Evolutionary conservation across 2,329 filamentous ascomycete species (phyloP).

Genomic region (Pyrenophora teres): DNA sequence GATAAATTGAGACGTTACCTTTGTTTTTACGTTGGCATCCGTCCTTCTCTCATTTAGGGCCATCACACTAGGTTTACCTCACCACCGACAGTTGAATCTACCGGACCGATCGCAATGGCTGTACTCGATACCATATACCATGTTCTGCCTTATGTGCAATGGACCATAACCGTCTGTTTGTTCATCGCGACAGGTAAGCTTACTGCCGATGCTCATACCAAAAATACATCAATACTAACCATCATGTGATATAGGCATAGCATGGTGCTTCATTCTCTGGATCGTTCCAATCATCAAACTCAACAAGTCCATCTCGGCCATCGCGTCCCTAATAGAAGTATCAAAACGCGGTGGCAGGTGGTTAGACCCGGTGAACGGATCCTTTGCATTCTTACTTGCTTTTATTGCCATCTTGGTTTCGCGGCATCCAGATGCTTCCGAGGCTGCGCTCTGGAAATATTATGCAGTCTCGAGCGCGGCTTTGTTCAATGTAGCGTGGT

Average conservation of each 20-base stretch:
- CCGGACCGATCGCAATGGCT: neutral
- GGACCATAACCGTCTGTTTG: neutral
- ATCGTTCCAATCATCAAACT: slow-evolving; percentile 11
- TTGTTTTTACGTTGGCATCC: no score
- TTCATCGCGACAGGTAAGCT: neutral
- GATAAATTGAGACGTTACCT: no score
- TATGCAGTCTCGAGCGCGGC: neutral
- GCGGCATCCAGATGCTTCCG: slow-evolving; percentile 1
- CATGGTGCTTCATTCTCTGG: slow-evolving; percentile 9
- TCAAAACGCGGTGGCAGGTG: slow-evolving; percentile 5
- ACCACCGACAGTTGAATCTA: neutral
- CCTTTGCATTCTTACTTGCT: slow-evolving; percentile 4
- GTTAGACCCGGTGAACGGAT: slow-evolving; percentile 5
- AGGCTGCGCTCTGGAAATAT: slow-evolving; percentile 3
- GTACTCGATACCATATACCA: neutral
- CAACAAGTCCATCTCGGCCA: slow-evolving; percentile 3
- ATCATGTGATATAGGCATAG: slow-evolving; percentile 1
- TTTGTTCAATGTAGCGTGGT: slow-evolving; percentile 7
- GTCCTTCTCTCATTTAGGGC: neutral
- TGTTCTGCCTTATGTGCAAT: neutral
- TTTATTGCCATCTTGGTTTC: slow-evolving; percentile 3
- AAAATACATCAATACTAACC: neutral
- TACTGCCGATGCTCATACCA: neutral
- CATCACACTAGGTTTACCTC: neutral
- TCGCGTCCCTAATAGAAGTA: slow-evolving; percentile 1